Base-by-base conservation (phyloP, 2,329 filamentous ascomycete species). In the Leptographium radiaticola region DNA sequence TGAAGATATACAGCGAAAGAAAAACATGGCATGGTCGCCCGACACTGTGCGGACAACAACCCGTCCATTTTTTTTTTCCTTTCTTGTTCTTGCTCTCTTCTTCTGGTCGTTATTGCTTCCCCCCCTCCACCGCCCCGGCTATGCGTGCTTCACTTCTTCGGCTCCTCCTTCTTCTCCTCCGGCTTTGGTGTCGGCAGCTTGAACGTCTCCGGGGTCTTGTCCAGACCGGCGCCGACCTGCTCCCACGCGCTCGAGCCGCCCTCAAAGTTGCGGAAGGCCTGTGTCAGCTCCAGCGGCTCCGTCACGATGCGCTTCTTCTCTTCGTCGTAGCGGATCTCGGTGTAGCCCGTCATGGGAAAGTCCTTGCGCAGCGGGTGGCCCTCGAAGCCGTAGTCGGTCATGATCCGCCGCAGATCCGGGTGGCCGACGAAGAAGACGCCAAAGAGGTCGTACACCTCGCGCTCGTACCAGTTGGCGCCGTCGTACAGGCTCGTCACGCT, bases 371-470 rank as follows among this genome's bases (percentile, higher is more conserved):
- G 74, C 44, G 93, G 93, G 73, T 98, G 93, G 52, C 93, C 93
- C 69, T 98, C 94, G 66, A 98, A 98, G 52, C 93, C 93, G 70
- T 98, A 98, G 70, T 98, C 93, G 60, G 93, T 98, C 91, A 98
- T 94, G 74, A 98, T 97, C 62, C 93, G 83, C 69, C 93, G 83
- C 63, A 98, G 76, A 73, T 98, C 94, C 42, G 93, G 93, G 75
- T 98, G 93, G 58, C 86, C 89, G 53, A 85, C 78, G 72, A 98
- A 98, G 77, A 97, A 96, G 61, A 98, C 89, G 59, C 93, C 93
- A 66, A 95, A 98, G 64, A 98, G 71, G 70, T 98, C 93, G 72
- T 97, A 97, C 30, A 95, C 89, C 72, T 98, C 93, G 61, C 93
- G 82, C 76, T 98, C 93, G 68, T 94, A 97, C 93, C 93, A 98